These are phyloP conservation scores for Aspergillus fumigatiaffinis DNA, from an alignment of 2,329 filamentous ascomycete genomes.

Conservation along the genomic window DNA sequence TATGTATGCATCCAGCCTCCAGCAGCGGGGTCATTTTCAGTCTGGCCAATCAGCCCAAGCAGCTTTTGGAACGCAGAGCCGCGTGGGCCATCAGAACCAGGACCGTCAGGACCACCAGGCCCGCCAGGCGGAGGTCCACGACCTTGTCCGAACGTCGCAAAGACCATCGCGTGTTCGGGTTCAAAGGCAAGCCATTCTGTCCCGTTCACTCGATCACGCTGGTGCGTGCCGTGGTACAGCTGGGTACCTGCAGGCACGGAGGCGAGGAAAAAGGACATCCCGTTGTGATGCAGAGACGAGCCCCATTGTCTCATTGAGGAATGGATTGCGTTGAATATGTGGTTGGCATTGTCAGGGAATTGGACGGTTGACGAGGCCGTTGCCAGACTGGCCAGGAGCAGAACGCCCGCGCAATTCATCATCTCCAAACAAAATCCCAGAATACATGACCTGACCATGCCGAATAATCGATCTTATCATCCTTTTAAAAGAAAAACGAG, in stretches of 20 bases:
- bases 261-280: slow-evolving; percentile 67
- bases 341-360: slow-evolving; percentile 50
- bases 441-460: neutral
- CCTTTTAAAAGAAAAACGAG: neutral
- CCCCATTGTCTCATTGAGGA: slow-evolving; percentile 72
- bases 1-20: slow-evolving; percentile 65
- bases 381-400: neutral
- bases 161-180: slow-evolving; percentile 66
- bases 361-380: neutral
- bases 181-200: slow-evolving; percentile 75
- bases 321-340: slow-evolving; percentile 70
- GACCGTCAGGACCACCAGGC: neutral
- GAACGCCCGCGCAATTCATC: neutral
- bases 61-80: neutral
- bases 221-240: slow-evolving; percentile 62
- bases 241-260: slow-evolving; percentile 61
- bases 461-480: neutral
- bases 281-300: slow-evolving; percentile 69
- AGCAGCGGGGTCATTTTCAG: neutral
- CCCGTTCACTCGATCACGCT: slow-evolving; percentile 45
- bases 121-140: slow-evolving; percentile 7
- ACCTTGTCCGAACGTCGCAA: slow-evolving; percentile 43
- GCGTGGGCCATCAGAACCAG: neutral
- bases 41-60: neutral
- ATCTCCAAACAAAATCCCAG: too few relatives aligned